phyloP scores from a whole-genome alignment of 139 green algal species.

The Closterium sp. region DNA sequence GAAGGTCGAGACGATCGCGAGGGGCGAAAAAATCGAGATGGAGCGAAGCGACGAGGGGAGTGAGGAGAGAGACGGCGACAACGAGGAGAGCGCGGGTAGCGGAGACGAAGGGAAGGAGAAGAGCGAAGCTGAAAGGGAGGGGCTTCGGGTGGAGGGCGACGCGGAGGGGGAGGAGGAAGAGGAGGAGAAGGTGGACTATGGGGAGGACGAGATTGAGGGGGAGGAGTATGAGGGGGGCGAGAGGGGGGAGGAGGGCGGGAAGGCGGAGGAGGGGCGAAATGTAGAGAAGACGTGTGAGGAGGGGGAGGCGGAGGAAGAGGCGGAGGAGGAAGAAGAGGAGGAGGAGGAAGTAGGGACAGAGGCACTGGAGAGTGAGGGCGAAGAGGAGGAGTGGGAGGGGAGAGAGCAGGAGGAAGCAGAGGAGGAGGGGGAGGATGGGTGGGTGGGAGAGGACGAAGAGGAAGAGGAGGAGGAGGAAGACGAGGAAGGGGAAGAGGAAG shows the following conservation, averaged over 20 bases:
- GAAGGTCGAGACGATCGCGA: no score
- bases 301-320: background rate
- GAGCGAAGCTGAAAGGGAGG: background rate
- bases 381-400: no score
- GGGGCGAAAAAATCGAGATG: no score
- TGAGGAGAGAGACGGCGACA: no score
- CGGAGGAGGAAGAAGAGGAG: slow-evolving; percentile 17
- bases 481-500: background rate
- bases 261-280: slow-evolving; percentile 19
- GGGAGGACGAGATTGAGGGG: background rate
- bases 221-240: background rate
- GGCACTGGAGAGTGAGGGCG: background rate
- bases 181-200: background rate
- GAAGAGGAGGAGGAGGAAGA: background rate
- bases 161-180: background rate
- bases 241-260: background rate
- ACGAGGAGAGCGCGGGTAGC: background rate
- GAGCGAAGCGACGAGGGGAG: no score
- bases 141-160: background rate
- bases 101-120: background rate
- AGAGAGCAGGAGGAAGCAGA: no score
- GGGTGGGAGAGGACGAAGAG: background rate
- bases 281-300: slow-evolving; percentile 12
- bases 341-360: background rate
- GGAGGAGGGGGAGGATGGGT: background rate